Evolutionary conservation across 345 rosid species (phyloP).

Genomic region (Anacardium occidentale): DNA sequence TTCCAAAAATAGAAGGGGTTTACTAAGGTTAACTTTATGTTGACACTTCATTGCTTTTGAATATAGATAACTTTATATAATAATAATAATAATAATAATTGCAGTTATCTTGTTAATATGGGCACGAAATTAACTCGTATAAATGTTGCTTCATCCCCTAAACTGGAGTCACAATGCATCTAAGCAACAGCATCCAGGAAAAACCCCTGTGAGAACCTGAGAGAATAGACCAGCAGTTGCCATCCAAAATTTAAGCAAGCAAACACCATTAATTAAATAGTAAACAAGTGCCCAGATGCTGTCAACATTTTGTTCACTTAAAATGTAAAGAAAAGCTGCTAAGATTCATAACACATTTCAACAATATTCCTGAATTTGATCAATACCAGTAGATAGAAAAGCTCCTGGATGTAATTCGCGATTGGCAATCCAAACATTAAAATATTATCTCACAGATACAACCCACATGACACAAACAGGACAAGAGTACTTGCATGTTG

Average conservation of each 20-base stretch:
- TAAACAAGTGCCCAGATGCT: neutral
- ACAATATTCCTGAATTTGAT: constrained; percentile 4
- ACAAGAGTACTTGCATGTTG: constrained; percentile 16
- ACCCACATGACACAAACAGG: constrained; percentile 5
- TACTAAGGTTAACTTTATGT: too few species aligned
- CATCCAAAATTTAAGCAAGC: neutral
- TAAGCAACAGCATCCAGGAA: too few species aligned
- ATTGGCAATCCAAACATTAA: constrained; percentile 23
- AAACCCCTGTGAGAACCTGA: neutral
- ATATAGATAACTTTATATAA: too few species aligned
- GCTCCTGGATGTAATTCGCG: constrained; percentile 3
- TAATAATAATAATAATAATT: too few species aligned
- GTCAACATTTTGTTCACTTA: neutral
- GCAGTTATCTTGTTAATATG: too few species aligned
- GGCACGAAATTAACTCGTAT: too few species aligned
- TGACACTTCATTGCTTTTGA: too few species aligned
- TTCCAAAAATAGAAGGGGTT: too few species aligned
- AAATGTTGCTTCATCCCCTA: too few species aligned
- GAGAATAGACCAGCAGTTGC: neutral
- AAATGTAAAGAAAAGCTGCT: neutral
- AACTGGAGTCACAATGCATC: too few species aligned
- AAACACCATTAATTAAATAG: neutral
- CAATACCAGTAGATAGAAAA: neutral
- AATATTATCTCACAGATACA: constrained; percentile 8
- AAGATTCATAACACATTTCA: neutral